phyloP scores from a whole-genome alignment of 2,329 filamentous ascomycete species.

The Hawksworthiomyces lignivorus region DNA sequence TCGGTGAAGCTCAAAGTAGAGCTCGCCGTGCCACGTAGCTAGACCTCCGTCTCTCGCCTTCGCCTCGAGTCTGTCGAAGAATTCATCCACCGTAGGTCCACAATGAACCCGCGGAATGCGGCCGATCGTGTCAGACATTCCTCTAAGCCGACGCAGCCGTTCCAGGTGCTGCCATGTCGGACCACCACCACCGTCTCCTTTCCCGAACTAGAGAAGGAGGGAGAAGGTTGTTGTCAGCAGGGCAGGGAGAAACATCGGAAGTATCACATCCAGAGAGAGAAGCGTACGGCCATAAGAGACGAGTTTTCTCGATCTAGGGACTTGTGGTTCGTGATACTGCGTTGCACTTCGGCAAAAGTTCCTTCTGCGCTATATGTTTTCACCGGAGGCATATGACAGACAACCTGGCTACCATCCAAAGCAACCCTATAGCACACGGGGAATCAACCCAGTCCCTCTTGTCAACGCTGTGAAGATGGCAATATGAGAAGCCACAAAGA shows the following conservation, averaged over 20 bases:
- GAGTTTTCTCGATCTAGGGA: slow-evolving; percentile 89
- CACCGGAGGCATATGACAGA: slow-evolving; percentile 93
- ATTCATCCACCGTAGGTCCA: slow-evolving; percentile 85
- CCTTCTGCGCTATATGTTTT: slow-evolving; percentile 95
- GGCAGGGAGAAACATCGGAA: no score
- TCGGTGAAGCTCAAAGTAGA: slow-evolving; percentile 96
- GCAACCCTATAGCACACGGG: no score
- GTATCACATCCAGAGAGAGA: no score
- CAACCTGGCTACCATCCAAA: slow-evolving; percentile 88
- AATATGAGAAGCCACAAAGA: no score
- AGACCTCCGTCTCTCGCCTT: slow-evolving; percentile 71
- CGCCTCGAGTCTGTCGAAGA: slow-evolving; percentile 78
- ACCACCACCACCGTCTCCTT: slow-evolving; percentile 91
- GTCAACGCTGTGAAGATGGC: no score
- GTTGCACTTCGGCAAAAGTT: slow-evolving; percentile 86
- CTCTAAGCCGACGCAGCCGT: slow-evolving; percentile 86
- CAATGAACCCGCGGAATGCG: slow-evolving; percentile 69
- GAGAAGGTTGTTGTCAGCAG: no score
- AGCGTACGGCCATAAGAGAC: slow-evolving; percentile 78
- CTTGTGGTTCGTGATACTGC: slow-evolving; percentile 88
- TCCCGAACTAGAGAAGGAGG: no score
- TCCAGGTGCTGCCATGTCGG: slow-evolving; percentile 92
- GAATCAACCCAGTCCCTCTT: no score
- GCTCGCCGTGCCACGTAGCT: slow-evolving; percentile 94
- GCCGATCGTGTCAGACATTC: slow-evolving; percentile 80